A percentile compares a stretch with the other conserved stretches of the same genome.
Evolutionary conservation across 768 basidiomycete genomes (phyloP).

Genomic region (Leccinum subgranulosum): DNA sequence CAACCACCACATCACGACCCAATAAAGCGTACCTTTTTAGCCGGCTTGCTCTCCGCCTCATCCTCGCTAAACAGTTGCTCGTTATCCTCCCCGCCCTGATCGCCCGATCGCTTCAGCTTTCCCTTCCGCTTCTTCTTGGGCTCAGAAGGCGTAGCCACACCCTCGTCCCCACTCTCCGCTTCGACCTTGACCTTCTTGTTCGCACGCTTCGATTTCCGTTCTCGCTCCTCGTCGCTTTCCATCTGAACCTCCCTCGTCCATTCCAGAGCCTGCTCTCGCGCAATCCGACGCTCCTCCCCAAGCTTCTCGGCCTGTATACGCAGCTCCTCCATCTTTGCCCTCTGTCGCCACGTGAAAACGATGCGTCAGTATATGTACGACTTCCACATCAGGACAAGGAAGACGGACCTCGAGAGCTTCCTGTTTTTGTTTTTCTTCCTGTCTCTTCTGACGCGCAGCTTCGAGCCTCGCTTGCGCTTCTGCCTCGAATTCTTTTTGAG

Average conservation of each 20-base stretch:
- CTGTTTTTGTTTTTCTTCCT: conserved; percentile 70
- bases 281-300: conserved; percentile 74
- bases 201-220: conserved; percentile 56
- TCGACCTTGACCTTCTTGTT: conserved; percentile 53
- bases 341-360: conserved; percentile 35
- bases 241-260: conserved; percentile 70
- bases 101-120: conserved; percentile 57
- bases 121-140: conserved; percentile 79
- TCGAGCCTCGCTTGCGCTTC: conserved; percentile 74
- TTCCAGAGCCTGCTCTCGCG: conserved; percentile 74
- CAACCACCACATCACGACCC: background rate
- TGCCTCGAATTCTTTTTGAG: conserved; percentile 66
- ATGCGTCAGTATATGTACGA: background rate
- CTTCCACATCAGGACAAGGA: background rate
- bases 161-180: conserved; percentile 52
- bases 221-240: conserved; percentile 77
- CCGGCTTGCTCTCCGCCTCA: conserved; percentile 53
- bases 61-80: conserved; percentile 70
- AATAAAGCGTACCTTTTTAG: conserved; percentile 57
- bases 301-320: conserved; percentile 72
- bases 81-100: conserved; percentile 54
- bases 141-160: conserved; percentile 33
- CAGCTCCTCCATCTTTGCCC: conserved; percentile 58
- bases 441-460: conserved; percentile 70
- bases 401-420: conserved; percentile 63